Evolutionary conservation across 2,329 filamentous ascomycete genomes (phyloP), one percentile per base, ranked within the genome.

Genomic region (Metarhizium sp.): DNA sequence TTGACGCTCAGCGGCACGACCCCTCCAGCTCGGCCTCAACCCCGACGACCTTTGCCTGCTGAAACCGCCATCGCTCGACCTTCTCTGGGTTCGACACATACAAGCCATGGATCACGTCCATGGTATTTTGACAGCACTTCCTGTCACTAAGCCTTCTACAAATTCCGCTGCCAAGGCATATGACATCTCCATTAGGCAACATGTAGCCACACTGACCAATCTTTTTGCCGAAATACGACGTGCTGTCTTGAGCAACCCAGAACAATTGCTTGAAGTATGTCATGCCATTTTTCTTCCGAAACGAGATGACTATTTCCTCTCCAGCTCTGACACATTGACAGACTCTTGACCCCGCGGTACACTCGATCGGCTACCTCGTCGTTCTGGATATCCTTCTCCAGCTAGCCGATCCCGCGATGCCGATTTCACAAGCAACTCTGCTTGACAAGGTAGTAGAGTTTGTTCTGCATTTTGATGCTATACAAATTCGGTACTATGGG

Each of bases 401-500:
- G 36, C 54, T 56, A 5, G 47, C 57, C 11, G 59, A 61, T 16
- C 55, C 57, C 11, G 58, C 69, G n/a, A 62, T 69, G 20, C 64
- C 66, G 3, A 60, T 69, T 38, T 63, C 70, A 10, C 63, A 66
- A 46, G 55, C 52, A 40, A 38, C 67, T 2, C 52, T 81, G 11
- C 66, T 73, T 32, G 71, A 77, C 58, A 69, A 73, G 50, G 64
- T 75, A 16, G 63, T 76, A 50, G 61, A 66, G 1, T 80, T 82
- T 58, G 64, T 82, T 30, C 59, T 73, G 50, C 65, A 65, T 5
- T 82, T 82, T 59, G 76, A 82, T 57, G 64, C 71, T 13, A 65
- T 73, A 10, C 80, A 83, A 61, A 72, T 79, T 54, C 74, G 80
- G 61, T 82, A 81, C 63, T 72, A 70, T 11, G 77, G 77, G 18